phyloP scores from a whole-genome alignment of 1,284 basidiomycete species.

The Ganoderma meredithae region DNA sequence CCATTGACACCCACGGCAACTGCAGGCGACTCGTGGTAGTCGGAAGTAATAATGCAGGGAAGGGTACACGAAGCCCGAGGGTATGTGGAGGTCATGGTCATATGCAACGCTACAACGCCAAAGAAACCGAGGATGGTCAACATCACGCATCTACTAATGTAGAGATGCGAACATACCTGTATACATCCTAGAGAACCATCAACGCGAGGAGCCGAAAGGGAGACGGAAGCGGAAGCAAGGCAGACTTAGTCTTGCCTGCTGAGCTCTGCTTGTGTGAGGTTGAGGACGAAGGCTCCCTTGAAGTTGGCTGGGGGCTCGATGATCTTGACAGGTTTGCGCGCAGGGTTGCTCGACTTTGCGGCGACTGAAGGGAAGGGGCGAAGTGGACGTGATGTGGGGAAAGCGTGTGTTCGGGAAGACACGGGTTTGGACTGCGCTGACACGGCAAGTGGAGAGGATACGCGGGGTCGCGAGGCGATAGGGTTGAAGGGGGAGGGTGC shows the following conservation, averaged over 20 bases:
- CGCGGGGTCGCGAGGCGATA: slow-evolving; percentile 39
- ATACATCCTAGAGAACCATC: slow-evolving; percentile 27
- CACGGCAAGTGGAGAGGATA: slow-evolving; percentile 69
- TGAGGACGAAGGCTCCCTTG: slow-evolving; percentile 72
- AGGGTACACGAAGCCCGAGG: slow-evolving; percentile 27
- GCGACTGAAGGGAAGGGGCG: slow-evolving; percentile 77
- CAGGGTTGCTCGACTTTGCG: slow-evolving; percentile 40
- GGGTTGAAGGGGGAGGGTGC: slow-evolving; percentile 37
- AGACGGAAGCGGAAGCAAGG: background rate
- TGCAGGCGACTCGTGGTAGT: slow-evolving; percentile 11
- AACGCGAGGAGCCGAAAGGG: slow-evolving; percentile 8
- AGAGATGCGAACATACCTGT: slow-evolving; percentile 18
- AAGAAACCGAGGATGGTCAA: slow-evolving; percentile 8
- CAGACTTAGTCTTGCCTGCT: slow-evolving; percentile 66
- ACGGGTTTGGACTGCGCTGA: slow-evolving; percentile 39
- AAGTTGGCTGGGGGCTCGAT: slow-evolving; percentile 79
- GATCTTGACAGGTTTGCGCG: slow-evolving; percentile 63
- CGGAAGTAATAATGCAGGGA: slow-evolving; percentile 27
- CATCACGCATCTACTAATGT: background rate
- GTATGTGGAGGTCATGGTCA: slow-evolving; percentile 24
- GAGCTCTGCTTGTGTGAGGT: slow-evolving; percentile 83
- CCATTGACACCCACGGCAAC: slow-evolving; percentile 10
- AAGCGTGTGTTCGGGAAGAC: slow-evolving; percentile 44
- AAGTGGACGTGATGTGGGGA: slow-evolving; percentile 74
- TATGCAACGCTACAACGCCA: slow-evolving; percentile 19